These are phyloP conservation scores for Lactarius indigo DNA, from an alignment of 768 basidiomycete species.

Conservation along the genomic window DNA sequence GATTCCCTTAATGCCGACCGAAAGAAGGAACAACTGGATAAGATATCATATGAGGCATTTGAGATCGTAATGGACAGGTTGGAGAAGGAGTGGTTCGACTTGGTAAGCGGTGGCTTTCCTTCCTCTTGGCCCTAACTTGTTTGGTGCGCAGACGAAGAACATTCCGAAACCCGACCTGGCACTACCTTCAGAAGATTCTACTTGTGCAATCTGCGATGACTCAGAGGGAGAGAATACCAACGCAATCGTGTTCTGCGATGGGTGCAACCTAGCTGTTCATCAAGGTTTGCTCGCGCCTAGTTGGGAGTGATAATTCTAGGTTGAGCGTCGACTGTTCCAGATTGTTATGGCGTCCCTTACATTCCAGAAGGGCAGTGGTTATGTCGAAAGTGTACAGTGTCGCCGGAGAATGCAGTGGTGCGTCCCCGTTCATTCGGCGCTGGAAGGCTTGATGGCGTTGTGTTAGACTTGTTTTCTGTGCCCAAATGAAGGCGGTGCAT, in stretches of 20 bases:
- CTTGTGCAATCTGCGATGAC: conserved; percentile 96
- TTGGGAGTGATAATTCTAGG: not conserved
- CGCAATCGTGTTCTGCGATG: conserved; percentile 98
- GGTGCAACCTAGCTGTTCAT: conserved; percentile 98
- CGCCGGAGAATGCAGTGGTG: conserved; percentile 94
- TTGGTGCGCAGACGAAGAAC: conserved; percentile 69
- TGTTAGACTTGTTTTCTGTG: conserved; percentile 88
- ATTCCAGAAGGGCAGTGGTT: conserved; percentile 99
- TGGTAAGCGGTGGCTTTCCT: conserved; percentile 51
- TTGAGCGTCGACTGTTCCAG: conserved; percentile 39
- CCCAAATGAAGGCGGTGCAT: conserved; percentile 95
- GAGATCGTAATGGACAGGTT: conserved; percentile 97
- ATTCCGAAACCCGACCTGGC: conserved; percentile 86
- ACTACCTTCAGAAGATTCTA: conserved; percentile 91
- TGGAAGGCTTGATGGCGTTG: not conserved
- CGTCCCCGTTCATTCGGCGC: conserved; percentile 31
- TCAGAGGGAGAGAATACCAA: conserved; percentile 98
- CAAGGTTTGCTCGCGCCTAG: conserved; percentile 61
- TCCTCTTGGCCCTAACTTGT: conserved; percentile 7
- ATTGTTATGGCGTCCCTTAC: conserved; percentile 98
- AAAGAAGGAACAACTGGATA: conserved; percentile 66
- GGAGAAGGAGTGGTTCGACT: conserved; percentile 98
- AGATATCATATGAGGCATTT: conserved; percentile 79
- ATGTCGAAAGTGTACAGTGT: conserved; percentile 96
- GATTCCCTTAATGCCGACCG: conserved; percentile 80